A percentile compares a stretch with the other conserved stretches of the same genome.
Conservation (phyloP, 2,329 filamentous ascomycete species). For the Teratosphaeria destructans region DNA sequence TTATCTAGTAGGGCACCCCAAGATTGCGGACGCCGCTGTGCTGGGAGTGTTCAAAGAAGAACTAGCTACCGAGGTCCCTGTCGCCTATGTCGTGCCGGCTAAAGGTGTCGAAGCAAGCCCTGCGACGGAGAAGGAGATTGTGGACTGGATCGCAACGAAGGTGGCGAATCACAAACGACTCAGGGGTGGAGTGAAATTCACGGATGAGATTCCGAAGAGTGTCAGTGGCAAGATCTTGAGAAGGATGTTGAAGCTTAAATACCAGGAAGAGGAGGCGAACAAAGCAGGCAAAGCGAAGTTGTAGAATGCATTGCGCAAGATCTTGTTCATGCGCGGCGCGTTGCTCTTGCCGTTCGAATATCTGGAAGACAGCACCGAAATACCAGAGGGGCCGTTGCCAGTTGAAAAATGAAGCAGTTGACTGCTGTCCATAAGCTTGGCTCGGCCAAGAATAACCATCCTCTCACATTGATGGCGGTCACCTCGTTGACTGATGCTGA, state of each 20-base stretch:
- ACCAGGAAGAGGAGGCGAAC: constrained; percentile 30
- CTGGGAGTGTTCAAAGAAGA: constrained; percentile 36
- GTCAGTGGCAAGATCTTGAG: constrained; percentile 37
- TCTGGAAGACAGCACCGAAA: background rate
- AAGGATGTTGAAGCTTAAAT: constrained; percentile 32
- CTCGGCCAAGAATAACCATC: no score
- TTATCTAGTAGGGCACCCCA: constrained; percentile 31
- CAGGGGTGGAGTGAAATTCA: constrained; percentile 35
- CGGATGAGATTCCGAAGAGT: constrained; percentile 36
- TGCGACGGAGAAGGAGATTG: constrained; percentile 29
- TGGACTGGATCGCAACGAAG: constrained; percentile 31
- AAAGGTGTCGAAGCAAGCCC: constrained; percentile 22
- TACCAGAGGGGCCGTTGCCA: no score
- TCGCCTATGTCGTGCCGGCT: constrained; percentile 33
- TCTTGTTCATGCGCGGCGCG: background rate
- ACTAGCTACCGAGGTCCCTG: constrained; percentile 35
- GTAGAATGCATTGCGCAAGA: constrained; percentile 9
- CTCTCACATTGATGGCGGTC: no score
- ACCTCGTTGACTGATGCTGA: no score
- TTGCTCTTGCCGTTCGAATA: background rate
- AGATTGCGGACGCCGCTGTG: constrained; percentile 36
- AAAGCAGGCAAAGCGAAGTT: constrained; percentile 33
- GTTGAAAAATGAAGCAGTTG: no score
- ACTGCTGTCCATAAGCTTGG: no score
- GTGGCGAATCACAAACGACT: constrained; percentile 37